Conservation (phyloP, 345 rosid species). For the Noccaea bulbosa region DNA sequence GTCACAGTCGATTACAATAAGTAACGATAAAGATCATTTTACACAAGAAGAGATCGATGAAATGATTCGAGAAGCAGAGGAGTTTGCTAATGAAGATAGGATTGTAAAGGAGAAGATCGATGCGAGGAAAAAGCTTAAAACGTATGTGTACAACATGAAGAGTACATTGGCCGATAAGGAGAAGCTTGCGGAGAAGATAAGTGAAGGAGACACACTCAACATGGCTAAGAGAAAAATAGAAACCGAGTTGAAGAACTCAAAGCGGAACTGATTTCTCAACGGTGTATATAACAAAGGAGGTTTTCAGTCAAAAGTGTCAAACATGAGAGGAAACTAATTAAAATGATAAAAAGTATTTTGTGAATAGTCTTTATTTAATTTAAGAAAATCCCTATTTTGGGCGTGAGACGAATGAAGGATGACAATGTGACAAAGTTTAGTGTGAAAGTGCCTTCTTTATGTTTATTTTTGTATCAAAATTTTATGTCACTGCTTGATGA, state of each 20-base stretch:
- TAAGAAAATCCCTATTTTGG: no score
- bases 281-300: no score
- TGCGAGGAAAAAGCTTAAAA: slow-evolving; percentile 59
- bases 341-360: no score
- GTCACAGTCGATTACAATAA: slow-evolving; percentile 53
- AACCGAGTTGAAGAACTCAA: no score
- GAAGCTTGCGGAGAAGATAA: slow-evolving; percentile 53
- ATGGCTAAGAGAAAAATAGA: no score
- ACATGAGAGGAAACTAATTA: no score
- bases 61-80: slow-evolving; percentile 65
- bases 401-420: background rate
- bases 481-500: no score
- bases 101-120: slow-evolving; percentile 54
- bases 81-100: slow-evolving; percentile 58
- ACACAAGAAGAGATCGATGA: slow-evolving; percentile 60
- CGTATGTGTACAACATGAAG: slow-evolving; percentile 54
- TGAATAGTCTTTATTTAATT: no score
- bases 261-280: no score
- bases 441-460: background rate
- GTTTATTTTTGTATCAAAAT: no score
- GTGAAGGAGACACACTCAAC: slow-evolving; percentile 16
- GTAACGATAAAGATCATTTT: slow-evolving; percentile 56
- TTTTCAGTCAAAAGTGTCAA: no score
- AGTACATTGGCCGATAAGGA: slow-evolving; percentile 51
- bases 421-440: background rate